Percentiles rank a stretch among this genome's conserved stretches.
Evolutionary conservation across 129 eudicot species (phyloP).

Genomic region (Chrysanthemum lavandulifolium): DNA sequence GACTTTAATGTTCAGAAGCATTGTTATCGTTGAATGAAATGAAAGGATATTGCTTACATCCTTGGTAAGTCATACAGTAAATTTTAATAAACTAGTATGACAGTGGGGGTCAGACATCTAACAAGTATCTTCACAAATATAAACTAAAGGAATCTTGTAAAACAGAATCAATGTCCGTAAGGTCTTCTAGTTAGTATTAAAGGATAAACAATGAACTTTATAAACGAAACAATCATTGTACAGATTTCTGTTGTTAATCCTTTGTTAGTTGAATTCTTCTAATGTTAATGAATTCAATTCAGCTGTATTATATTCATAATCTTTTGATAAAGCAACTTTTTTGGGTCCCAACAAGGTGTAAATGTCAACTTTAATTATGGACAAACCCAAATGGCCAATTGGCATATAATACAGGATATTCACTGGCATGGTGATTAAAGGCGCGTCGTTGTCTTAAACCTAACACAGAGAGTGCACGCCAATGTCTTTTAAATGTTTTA

Average conservation of each 20-base stretch:
- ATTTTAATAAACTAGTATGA: too few relatives aligned
- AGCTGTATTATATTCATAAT: too few relatives aligned
- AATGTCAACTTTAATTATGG: neutral
- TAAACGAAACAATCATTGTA: too few relatives aligned
- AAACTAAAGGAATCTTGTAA: neutral
- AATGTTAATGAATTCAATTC: neutral
- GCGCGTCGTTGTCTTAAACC: conserved; percentile 17
- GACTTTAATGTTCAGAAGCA: neutral
- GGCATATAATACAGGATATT: conserved; percentile 7
- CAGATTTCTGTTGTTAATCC: neutral
- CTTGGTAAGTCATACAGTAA: neutral
- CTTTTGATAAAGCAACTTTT: too few relatives aligned
- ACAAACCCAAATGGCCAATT: conserved; percentile 12
- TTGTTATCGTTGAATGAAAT: neutral
- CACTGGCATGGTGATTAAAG: conserved; percentile 3
- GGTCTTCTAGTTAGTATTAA: neutral
- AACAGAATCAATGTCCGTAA: neutral
- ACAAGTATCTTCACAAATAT: too few relatives aligned
- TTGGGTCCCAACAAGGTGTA: neutral
- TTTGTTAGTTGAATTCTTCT: neutral
- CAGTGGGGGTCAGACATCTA: too few relatives aligned
- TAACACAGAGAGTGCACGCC: conserved; percentile 14
- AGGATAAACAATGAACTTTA: too few relatives aligned
- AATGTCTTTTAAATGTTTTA: conserved; percentile 3
- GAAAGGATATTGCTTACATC: neutral